A percentile compares a stretch with the other conserved stretches of the same genome.
These are phyloP conservation scores for Pseudogymnoascus sp. DNA, from an alignment of 2,329 filamentous ascomycete species.

Conservation along the genomic window DNA sequence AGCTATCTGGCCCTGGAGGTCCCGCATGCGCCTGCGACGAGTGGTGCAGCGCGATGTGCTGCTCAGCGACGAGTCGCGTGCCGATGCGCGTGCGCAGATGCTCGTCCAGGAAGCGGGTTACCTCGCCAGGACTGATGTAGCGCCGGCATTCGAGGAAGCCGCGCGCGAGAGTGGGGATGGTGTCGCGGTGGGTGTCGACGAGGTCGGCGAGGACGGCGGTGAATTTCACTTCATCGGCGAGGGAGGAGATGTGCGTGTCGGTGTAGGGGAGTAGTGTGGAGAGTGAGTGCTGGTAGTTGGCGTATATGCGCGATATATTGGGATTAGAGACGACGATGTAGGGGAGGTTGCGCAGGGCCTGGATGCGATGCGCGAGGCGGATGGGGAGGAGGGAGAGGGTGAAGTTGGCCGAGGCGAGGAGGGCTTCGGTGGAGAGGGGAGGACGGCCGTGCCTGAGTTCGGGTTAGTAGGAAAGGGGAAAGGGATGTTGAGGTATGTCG, in stretches of 20 bases:
- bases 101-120: constrained; percentile 88
- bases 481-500: not conserved
- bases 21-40: constrained; percentile 62
- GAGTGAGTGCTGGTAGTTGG: constrained; percentile 90
- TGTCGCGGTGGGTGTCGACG: constrained; percentile 91
- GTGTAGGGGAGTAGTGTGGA: constrained; percentile 85
- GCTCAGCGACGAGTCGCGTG: constrained; percentile 88
- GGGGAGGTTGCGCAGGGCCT: constrained; percentile 84
- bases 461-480: constrained; percentile 12
- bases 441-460: constrained; percentile 64
- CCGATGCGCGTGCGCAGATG: constrained; percentile 91
- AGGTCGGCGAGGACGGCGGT: constrained; percentile 89
- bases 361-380: constrained; percentile 86
- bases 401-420: constrained; percentile 90
- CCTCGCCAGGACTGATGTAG: constrained; percentile 75
- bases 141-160: constrained; percentile 90
- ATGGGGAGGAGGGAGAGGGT: constrained; percentile 87
- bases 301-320: constrained; percentile 88
- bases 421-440: constrained; percentile 69
- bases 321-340: constrained; percentile 99
- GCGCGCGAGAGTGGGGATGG: constrained; percentile 83
- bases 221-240: constrained; percentile 85
- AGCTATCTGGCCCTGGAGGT: constrained; percentile 52
- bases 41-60: constrained; percentile 86
- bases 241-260: constrained; percentile 61